Evolutionary conservation across 2,329 filamentous ascomycete genomes (phyloP).

Genomic region (Scleromitrula shiraiana): DNA sequence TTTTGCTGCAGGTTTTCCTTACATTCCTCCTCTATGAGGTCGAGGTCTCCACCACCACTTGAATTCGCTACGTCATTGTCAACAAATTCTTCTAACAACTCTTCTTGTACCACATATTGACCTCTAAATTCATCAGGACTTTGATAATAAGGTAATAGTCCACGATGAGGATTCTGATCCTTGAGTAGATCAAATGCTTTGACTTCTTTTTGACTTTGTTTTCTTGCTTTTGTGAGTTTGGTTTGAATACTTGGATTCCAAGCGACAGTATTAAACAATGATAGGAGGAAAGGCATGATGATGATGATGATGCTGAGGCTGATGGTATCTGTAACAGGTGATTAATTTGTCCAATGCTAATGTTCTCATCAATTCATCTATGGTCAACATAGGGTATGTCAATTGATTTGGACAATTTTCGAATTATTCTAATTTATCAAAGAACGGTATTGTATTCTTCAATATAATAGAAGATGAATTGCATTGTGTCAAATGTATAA

Average conservation of each 20-base stretch:
- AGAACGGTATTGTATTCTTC: no score
- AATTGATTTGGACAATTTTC: no score
- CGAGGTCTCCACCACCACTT: not conserved
- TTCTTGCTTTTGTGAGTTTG: conserved; percentile 4
- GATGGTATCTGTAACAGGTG: not conserved
- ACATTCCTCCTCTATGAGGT: not conserved
- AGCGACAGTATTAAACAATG: not conserved
- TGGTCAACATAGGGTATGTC: no score
- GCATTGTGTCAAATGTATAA: not conserved
- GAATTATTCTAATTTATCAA: no score
- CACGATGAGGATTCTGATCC: not conserved
- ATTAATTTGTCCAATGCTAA: no score
- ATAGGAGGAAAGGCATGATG: conserved; percentile 3
- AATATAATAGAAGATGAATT: not conserved
- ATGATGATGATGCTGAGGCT: no score
- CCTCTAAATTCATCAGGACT: conserved; percentile 8
- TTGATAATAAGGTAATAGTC: conserved; percentile 8
- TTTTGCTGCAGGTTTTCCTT: conserved; percentile 3
- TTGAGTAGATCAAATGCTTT: conserved; percentile 4
- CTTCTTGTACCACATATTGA: conserved; percentile 12
- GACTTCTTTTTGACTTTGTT: conserved; percentile 10
- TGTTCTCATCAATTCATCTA: no score
- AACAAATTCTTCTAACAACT: not conserved
- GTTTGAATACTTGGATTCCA: not conserved
- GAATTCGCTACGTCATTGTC: conserved; percentile 5